Evolutionary conservation across 805 yeast genomes (phyloP), one percentile per base, ranked within the genome.

Genomic region (Vanderwaltozyma yarrowii): DNA sequence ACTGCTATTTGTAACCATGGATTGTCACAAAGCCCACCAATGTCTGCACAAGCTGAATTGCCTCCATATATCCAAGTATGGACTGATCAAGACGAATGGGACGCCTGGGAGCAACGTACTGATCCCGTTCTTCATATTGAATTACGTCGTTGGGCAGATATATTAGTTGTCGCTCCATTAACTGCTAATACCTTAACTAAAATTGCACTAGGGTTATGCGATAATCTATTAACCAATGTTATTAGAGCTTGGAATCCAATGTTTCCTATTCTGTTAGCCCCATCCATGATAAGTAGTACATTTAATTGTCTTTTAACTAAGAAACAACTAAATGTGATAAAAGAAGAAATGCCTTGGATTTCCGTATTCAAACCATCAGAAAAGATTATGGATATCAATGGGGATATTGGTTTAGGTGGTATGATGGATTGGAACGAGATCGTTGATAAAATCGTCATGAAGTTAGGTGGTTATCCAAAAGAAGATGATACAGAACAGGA

Each of bases 361-460:
- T 92, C 85, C 46, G 76, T 89, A n/a, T 69, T 89, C 53, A 80
- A 80, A 56, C 97, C 97, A 1, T 85, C 85, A 20, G 97, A 89
- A 60, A 89, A 89, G 60, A 95, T 89, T 5, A 77, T 81, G 54
- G 86, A 94, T 40, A 74, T 85, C 32, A 86, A 89, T 63, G 97
- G 97, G 45, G 97, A 88, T 49, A 87, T 89, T 41, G 97, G 96
- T 11, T 80, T 89, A 88, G 97, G 97, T 36, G 97, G 97, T 38
- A 89, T 89, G 97, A 81, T 88, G 80, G 96, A 89, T 51, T 85
- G 92, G 78, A 82, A 85, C 57, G 96, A 88, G 56, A 80, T 89
- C 49, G 95, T 86, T 15, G 94, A 87, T 54, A 76, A 77, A 54
- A 70, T 85, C 37, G 92, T 82, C n/a, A 67, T 78, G 60, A 80